Evolutionary conservation across 805 yeast genomes (phyloP).

Genomic region (Ogataea allantospora): DNA sequence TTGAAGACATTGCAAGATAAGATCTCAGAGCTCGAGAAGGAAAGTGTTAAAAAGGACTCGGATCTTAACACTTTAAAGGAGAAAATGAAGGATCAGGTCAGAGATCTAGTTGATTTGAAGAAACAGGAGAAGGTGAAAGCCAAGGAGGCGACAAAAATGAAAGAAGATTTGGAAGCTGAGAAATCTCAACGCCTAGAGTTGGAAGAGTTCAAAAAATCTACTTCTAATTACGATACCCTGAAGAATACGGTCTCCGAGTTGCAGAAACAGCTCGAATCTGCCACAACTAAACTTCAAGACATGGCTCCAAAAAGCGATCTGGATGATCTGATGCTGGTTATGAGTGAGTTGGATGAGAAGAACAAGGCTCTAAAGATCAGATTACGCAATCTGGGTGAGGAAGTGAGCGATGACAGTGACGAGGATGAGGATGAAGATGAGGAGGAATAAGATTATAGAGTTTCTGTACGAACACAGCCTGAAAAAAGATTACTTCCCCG

Average conservation of each 20-base stretch:
- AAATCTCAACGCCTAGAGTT: too few species aligned
- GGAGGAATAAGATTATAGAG: slow-evolving; percentile 36
- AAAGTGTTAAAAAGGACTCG: not conserved
- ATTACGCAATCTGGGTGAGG: slow-evolving; percentile 53
- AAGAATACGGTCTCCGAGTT: slow-evolving; percentile 1
- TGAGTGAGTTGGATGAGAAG: slow-evolving; percentile 74
- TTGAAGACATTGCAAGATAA: not conserved
- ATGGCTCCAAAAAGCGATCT: slow-evolving; percentile 51
- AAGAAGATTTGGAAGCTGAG: too few species aligned
- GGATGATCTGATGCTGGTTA: slow-evolving; percentile 74
- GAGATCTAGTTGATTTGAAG: slow-evolving; percentile 4
- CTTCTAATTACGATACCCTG: too few species aligned
- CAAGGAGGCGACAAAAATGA: slow-evolving; percentile 4
- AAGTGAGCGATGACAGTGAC: slow-evolving; percentile 64
- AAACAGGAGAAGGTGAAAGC: slow-evolving; percentile 6
- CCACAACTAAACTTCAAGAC: slow-evolving; percentile 10
- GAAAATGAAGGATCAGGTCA: slow-evolving; percentile 2
- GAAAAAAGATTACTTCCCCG: slow-evolving; percentile 2
- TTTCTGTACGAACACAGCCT: slow-evolving; percentile 10
- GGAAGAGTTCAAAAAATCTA: slow-evolving; percentile 1
- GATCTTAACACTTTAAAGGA: slow-evolving; percentile 1
- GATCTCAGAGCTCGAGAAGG: not conserved
- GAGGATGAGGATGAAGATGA: slow-evolving; percentile 69
- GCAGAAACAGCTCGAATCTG: slow-evolving; percentile 7
- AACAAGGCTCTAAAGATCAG: slow-evolving; percentile 54